Conservation (phyloP, 164 flowering plant species). For the Chloranthus sessilifolius region DNA sequence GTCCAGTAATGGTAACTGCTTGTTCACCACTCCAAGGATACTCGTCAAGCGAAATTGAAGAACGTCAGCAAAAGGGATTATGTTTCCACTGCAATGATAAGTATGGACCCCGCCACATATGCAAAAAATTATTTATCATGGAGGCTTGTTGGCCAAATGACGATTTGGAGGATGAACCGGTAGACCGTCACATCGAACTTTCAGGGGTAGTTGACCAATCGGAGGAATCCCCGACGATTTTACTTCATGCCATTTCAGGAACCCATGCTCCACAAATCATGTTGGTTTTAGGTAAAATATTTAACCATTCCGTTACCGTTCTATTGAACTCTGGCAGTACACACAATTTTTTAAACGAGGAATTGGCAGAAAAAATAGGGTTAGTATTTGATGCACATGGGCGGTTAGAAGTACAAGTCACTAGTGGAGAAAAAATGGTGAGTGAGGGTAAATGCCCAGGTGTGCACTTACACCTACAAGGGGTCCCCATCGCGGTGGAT, state of each 20-base stretch:
- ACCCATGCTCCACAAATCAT: not conserved
- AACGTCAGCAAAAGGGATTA: not conserved
- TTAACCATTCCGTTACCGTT: too few species aligned
- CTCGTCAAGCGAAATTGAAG: not conserved
- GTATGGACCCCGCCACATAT: too few species aligned
- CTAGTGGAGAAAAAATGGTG: not conserved
- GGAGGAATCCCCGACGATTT: not conserved
- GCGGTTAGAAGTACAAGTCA: not conserved
- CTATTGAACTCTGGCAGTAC: too few species aligned
- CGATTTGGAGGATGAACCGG: slow-evolving; percentile 2
- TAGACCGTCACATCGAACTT: too few species aligned
- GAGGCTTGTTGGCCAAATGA: not conserved
- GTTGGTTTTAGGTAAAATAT: not conserved
- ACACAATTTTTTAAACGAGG: too few species aligned
- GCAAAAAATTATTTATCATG: slow-evolving; percentile 4
- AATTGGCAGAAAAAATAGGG: too few species aligned
- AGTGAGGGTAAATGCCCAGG: too few species aligned
- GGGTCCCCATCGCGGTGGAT: not conserved
- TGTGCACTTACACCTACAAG: too few species aligned
- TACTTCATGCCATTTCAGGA: not conserved
- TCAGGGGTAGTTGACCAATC: not conserved
- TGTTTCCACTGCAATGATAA: not conserved
- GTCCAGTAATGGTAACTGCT: not conserved
- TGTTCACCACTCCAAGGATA: not conserved
- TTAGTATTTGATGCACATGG: too few species aligned